Evolutionary conservation across 2,329 filamentous ascomycete genomes (phyloP).

Genomic region (Fonsecaea nubica): DNA sequence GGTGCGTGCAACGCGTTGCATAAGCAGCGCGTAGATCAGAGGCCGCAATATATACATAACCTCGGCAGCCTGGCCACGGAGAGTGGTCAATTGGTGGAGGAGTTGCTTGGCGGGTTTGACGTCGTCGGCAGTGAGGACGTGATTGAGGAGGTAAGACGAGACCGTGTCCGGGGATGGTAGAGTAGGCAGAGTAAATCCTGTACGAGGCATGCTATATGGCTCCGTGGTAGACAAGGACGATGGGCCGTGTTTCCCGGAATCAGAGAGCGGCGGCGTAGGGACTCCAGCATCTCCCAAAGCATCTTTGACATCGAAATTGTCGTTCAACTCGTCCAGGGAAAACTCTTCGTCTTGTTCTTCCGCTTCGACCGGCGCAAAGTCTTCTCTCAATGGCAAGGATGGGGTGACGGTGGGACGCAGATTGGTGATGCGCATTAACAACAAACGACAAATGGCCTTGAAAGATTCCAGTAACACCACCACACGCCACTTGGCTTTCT

Average conservation of each 20-base stretch:
- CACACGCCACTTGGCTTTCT: slow-evolving; percentile 82
- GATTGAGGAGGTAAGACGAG: slow-evolving; percentile 82
- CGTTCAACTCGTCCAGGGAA: slow-evolving; percentile 44
- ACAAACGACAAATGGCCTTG: slow-evolving; percentile 82
- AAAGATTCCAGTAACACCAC: slow-evolving; percentile 83
- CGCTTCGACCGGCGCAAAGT: slow-evolving; percentile 61
- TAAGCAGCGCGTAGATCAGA: slow-evolving; percentile 81
- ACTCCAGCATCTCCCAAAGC: slow-evolving; percentile 37
- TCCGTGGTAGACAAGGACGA: slow-evolving; percentile 53
- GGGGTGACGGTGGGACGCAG: slow-evolving; percentile 83
- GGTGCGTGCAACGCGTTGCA: slow-evolving; percentile 61
- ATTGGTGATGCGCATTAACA: slow-evolving; percentile 82
- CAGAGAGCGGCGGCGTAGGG: slow-evolving; percentile 38
- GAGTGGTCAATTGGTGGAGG: slow-evolving; percentile 71
- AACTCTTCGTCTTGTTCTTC: slow-evolving; percentile 59
- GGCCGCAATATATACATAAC: slow-evolving; percentile 90
- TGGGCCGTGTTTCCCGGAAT: slow-evolving; percentile 34
- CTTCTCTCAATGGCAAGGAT: slow-evolving; percentile 82
- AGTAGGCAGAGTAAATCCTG: slow-evolving; percentile 81
- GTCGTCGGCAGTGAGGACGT: slow-evolving; percentile 93
- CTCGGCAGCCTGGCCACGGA: slow-evolving; percentile 84
- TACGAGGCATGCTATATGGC: slow-evolving; percentile 93
- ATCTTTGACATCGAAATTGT: slow-evolving; percentile 35
- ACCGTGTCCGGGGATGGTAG: slow-evolving; percentile 83
- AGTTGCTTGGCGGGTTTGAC: slow-evolving; percentile 90